Evolutionary conservation across 371 early-diverging fungal genomes (phyloP).

Genomic region (Umbelopsis sp.): DNA sequence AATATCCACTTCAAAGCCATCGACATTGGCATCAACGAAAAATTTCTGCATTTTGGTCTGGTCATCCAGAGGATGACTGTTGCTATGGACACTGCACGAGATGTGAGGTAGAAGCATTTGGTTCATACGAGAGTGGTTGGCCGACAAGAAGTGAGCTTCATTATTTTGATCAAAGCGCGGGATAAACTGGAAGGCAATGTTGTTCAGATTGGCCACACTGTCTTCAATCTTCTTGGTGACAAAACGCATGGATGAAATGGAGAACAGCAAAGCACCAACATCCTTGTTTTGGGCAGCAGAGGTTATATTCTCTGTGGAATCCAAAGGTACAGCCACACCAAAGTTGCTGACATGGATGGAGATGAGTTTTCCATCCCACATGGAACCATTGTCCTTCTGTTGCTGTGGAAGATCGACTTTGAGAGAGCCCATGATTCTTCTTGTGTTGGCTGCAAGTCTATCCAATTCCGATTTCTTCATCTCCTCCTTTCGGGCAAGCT

Average conservation of each 20-base stretch:
- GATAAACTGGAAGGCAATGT: slow-evolving; percentile 76
- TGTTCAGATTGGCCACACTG: slow-evolving; percentile 59
- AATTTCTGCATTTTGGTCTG: slow-evolving; percentile 43
- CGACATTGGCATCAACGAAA: slow-evolving; percentile 64
- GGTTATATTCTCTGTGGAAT: slow-evolving; percentile 40
- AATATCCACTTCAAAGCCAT: slow-evolving; percentile 71
- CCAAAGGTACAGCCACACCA: slow-evolving; percentile 73
- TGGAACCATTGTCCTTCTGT: slow-evolving; percentile 48
- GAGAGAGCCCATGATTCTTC: slow-evolving; percentile 66
- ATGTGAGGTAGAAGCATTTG: slow-evolving; percentile 65
- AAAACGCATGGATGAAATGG: slow-evolving; percentile 60
- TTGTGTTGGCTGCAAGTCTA: slow-evolving; percentile 67
- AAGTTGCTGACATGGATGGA: slow-evolving; percentile 59
- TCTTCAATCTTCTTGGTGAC: slow-evolving; percentile 63
- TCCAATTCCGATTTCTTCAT: slow-evolving; percentile 60
- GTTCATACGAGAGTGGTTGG: slow-evolving; percentile 73
- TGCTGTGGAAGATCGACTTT: slow-evolving; percentile 52
- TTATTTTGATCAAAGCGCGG: slow-evolving; percentile 72
- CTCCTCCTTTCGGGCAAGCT: slow-evolving; percentile 64
- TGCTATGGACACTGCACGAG: slow-evolving; percentile 54
- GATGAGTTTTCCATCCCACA: slow-evolving; percentile 61
- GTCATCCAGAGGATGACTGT: slow-evolving; percentile 9
- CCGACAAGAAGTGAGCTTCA: slow-evolving; percentile 69
- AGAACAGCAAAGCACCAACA: slow-evolving; percentile 64
- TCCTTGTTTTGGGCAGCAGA: slow-evolving; percentile 23